phyloP scores from a whole-genome alignment of 352 stramenopile species.

The Phytophthora ramorum region DNA sequence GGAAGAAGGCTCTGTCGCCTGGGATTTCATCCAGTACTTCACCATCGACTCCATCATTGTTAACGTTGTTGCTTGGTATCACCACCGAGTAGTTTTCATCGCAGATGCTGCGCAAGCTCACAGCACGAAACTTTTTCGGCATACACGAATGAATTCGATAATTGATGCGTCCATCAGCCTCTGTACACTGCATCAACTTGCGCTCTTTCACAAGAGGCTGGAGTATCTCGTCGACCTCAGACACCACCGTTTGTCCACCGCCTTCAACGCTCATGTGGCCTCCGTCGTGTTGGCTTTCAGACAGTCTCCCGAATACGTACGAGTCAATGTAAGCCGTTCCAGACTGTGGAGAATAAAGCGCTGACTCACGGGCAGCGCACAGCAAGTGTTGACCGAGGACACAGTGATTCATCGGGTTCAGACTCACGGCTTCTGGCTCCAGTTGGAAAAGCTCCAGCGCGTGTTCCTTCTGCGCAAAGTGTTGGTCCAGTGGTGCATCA shows the following conservation, averaged over 20 bases:
- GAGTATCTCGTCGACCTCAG: conserved; percentile 26
- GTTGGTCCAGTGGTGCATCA: conserved; percentile 94
- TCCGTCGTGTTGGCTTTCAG: background rate
- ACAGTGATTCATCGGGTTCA: conserved; percentile 89
- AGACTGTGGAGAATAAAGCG: conserved; percentile 80
- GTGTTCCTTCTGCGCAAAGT: conserved; percentile 73
- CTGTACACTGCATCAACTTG: conserved; percentile 49
- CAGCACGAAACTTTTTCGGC: conserved; percentile 56
- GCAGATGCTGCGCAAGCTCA: conserved; percentile 77
- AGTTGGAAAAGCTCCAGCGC: conserved; percentile 72
- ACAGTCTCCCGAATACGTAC: conserved; percentile 60
- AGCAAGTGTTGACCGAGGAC: conserved; percentile 94
- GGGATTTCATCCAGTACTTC: conserved; percentile 89
- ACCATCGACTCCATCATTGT: conserved; percentile 28
- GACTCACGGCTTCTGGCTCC: conserved; percentile 73
- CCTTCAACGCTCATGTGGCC: background rate
- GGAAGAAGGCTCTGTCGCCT: conserved; percentile 89
- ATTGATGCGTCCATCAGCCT: conserved; percentile 40
- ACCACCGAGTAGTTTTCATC: conserved; percentile 74
- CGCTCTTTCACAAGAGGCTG: conserved; percentile 43
- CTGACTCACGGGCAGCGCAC: conserved; percentile 93
- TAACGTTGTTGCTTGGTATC: conserved; percentile 56
- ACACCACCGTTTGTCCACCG: background rate
- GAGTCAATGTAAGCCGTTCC: conserved; percentile 67
- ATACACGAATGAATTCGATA: conserved; percentile 71